Evolutionary conservation across 257 asterid genomes (phyloP).

Genomic region (Solanum lignicaule): DNA sequence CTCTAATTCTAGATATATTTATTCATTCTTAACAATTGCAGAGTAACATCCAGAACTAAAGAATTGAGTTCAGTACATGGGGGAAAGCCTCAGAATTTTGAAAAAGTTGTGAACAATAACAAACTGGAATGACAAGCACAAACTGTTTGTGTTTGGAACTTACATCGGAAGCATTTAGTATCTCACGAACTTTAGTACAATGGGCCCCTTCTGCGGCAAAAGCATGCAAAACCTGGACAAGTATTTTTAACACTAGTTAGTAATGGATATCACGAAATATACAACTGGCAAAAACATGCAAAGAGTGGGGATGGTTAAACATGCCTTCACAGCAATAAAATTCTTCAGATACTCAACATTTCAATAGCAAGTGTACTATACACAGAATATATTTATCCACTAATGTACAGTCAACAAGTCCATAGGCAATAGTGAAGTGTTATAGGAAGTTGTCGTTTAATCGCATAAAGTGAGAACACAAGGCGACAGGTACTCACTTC

Average conservation of each 20-base stretch:
- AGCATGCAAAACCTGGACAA: slow-evolving; percentile 80
- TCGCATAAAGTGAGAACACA: not conserved
- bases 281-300: not conserved
- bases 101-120: not conserved
- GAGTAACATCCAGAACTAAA: not conserved
- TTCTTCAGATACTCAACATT: not conserved
- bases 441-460: not conserved
- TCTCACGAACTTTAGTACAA: slow-evolving; percentile 76
- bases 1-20: not conserved
- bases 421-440: not conserved
- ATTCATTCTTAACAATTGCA: not conserved
- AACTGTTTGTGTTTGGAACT: slow-evolving; percentile 19
- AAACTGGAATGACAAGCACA: not conserved
- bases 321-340: not conserved
- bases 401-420: not conserved
- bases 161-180: slow-evolving; percentile 76
- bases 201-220: slow-evolving; percentile 96
- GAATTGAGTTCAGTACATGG: not conserved
- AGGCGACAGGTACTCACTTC: not conserved
- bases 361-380: not conserved
- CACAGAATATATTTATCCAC: not conserved
- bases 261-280: not conserved
- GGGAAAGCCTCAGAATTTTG: not conserved
- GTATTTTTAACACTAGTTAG: not conserved
- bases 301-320: not conserved